These are phyloP conservation scores for Oldenlandia corymbosa DNA, from an alignment of 257 asterid genomes.

Conservation along the genomic window DNA sequence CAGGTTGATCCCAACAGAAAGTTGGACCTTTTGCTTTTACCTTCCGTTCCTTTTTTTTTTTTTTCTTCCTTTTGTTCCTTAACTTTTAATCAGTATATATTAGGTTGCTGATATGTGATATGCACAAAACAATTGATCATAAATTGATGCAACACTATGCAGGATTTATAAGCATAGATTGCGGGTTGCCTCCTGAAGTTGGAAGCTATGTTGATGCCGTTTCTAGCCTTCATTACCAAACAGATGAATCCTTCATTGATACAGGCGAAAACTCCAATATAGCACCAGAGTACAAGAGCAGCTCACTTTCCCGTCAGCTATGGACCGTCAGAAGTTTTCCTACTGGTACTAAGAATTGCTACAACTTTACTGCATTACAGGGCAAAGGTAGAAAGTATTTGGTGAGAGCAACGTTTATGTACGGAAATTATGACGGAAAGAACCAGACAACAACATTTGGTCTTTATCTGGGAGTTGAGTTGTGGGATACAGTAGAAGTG, in stretches of 20 bases:
- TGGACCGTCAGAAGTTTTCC: constrained; percentile 32
- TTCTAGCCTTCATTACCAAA: constrained; percentile 11
- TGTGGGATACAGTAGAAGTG: constrained; percentile 20
- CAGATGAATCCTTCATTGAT: constrained; percentile 18
- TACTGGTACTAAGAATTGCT: constrained; percentile 18
- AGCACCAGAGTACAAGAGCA: neutral
- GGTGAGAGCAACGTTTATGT: constrained; percentile 28
- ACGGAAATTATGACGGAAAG: constrained; percentile 28
- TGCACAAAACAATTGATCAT: too few species aligned
- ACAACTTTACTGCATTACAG: constrained; percentile 12
- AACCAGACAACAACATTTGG: constrained; percentile 25
- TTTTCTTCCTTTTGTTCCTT: too few species aligned
- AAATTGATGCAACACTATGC: too few species aligned
- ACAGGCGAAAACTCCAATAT: constrained; percentile 13
- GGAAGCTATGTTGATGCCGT: constrained; percentile 6
- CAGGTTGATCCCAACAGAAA: too few species aligned
- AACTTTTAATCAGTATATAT: too few species aligned
- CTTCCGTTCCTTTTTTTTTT: too few species aligned
- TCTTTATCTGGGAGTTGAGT: constrained; percentile 36
- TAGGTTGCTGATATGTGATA: too few species aligned
- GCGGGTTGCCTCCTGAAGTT: constrained; percentile 22
- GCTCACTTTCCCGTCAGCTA: neutral
- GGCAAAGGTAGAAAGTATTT: constrained; percentile 16
- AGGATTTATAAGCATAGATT: constrained; percentile 43
- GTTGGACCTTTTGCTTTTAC: too few species aligned